Evolutionary conservation across 139 green algal genomes (phyloP).

Genomic region (Edaphochlamys debaryana): DNA sequence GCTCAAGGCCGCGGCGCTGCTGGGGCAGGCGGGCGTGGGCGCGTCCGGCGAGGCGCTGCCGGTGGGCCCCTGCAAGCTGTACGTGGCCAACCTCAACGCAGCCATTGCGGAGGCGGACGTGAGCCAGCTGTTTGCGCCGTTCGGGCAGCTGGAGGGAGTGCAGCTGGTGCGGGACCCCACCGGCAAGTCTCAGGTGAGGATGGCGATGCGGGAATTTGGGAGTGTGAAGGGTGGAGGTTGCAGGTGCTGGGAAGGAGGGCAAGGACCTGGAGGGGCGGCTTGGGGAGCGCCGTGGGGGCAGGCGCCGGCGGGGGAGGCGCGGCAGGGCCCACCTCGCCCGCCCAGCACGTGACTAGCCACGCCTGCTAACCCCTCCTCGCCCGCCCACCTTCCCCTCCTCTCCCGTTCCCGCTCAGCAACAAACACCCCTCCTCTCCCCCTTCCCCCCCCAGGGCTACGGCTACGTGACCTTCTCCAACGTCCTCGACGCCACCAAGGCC

Average conservation of each 20-base stretch:
- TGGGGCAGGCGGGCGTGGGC: conserved; percentile 28
- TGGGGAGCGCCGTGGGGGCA: too few relatives aligned
- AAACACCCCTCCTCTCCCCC: too few relatives aligned
- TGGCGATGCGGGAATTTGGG: too few relatives aligned
- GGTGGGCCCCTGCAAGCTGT: conserved; percentile 28
- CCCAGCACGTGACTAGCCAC: too few relatives aligned
- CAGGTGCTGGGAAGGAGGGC: not conserved
- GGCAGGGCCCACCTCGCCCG: too few relatives aligned
- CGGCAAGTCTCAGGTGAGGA: conserved; percentile 45
- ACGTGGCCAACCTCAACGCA: conserved; percentile 57
- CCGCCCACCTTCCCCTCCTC: too few relatives aligned
- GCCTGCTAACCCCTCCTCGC: too few relatives aligned
- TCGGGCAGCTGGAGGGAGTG: conserved; percentile 84
- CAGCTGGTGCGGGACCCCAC: conserved; percentile 69
- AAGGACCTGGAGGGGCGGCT: too few relatives aligned
- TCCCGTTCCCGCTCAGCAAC: too few relatives aligned
- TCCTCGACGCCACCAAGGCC: conserved; percentile 68
- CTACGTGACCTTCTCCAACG: conserved; percentile 62
- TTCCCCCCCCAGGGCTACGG: conserved; percentile 59
- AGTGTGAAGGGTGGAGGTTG: not conserved
- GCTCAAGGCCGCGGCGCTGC: conserved; percentile 36
- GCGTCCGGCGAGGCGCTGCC: not conserved
- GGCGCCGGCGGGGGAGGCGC: too few relatives aligned
- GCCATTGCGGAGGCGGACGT: conserved; percentile 77
- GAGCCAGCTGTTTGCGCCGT: conserved; percentile 81